Evolutionary conservation across 306 rosid genomes (phyloP).

Genomic region (Potentilla sterilis): DNA sequence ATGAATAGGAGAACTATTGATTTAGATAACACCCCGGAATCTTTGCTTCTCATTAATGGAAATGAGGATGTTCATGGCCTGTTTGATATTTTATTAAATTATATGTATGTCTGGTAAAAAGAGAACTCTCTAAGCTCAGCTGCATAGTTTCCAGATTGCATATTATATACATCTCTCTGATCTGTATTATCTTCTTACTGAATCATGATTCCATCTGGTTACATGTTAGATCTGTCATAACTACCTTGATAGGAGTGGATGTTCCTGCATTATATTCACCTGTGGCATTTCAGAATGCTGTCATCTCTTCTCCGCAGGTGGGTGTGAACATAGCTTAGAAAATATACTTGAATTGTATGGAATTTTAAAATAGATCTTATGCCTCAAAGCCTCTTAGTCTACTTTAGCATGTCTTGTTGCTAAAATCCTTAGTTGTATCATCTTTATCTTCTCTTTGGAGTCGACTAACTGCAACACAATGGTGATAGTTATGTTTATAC

Average conservation of each 20-base stretch:
- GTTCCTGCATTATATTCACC: conserved; percentile 84
- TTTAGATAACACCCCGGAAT: conserved; percentile 71
- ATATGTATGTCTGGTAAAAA: conserved; percentile 51
- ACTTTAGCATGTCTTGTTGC: neutral
- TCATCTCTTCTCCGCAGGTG: conserved; percentile 82
- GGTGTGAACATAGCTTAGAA: conserved; percentile 3
- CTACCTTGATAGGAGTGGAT: conserved; percentile 66
- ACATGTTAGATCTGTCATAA: conserved; percentile 59
- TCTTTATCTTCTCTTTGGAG: neutral
- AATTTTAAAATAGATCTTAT: neutral
- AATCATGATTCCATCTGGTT: conserved; percentile 22
- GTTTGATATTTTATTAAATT: conserved; percentile 74
- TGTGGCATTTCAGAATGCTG: conserved; percentile 78
- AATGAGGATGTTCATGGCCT: conserved; percentile 66
- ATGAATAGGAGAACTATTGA: conserved; percentile 86
- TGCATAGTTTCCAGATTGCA: conserved; percentile 12
- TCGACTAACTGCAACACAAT: neutral
- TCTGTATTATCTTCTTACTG: conserved; percentile 19
- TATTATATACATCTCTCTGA: conserved; percentile 12
- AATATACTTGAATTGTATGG: neutral
- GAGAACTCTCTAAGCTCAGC: conserved; percentile 15
- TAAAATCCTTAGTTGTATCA: neutral
- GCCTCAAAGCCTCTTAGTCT: neutral
- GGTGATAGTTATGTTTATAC: neutral
- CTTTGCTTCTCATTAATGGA: conserved; percentile 72